Base-by-base conservation (phyloP, 139 green algal species). In the Volvox africanus region DNA sequence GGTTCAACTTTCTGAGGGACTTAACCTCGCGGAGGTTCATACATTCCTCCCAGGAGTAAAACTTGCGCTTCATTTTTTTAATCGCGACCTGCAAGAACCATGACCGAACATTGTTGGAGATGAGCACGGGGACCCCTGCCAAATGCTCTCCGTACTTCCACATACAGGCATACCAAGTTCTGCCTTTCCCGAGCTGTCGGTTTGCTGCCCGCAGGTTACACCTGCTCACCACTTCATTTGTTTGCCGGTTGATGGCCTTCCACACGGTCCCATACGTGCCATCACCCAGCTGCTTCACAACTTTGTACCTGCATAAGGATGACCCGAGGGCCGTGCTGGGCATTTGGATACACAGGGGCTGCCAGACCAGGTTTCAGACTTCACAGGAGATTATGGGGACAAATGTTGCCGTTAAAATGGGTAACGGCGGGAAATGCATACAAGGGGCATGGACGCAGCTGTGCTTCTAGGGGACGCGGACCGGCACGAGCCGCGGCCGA, bases 11-110 rank as follows among this genome's bases (percentile, higher is more conserved):
- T 26, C 98, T 96, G 75, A 99, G 95, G 11, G 95, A 97, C 87
- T 96, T 96, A 77, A 96, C 95, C 93, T 99, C 98, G 1, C 97
- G 92, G 93, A 99, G 92, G 30, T 95, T 95, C 96, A 99, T 98
- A 94, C 97, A 99, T 84, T 99, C 98, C 83, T 99, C 97, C 98
- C 98, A 99, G 71, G 90, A 96, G 92, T 98, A 98, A 83, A 99
- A 99, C 86, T 99, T 99, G n/a, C 97, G 93, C 94, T 99, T 99
- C 98, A 99, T 99, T 92, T 98, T 99, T 93, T 99, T 99, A 76
- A 99, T 98, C 5, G 98, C 98, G 21, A 99, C 97, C 95, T 99
- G 93, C 6, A 73, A 28, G 65, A 16, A 73, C 65, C 65, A 16
- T 73, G 65, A 6, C 65, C 65, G 9, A 73, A 55, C 9, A 55